Evolutionary conservation across 2,329 filamentous ascomycete species (phyloP).

Genomic region (Endoconidiophora laricicola): DNA sequence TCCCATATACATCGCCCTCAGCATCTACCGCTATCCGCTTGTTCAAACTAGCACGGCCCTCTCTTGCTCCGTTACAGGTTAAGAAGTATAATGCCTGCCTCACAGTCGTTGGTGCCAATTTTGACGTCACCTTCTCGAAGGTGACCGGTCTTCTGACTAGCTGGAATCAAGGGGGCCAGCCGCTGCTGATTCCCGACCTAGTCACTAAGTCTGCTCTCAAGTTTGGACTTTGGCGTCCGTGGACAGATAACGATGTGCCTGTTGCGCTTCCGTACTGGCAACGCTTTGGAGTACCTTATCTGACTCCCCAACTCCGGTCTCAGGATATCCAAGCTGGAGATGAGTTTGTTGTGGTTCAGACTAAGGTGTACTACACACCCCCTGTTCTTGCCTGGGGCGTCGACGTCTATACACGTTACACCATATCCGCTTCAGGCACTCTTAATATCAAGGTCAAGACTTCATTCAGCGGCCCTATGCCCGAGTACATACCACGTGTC

Average conservation of each 20-base stretch:
- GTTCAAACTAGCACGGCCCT: neutral
- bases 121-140: neutral
- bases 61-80: neutral
- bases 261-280: neutral
- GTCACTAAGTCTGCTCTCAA: neutral
- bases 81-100: neutral
- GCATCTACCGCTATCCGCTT: neutral
- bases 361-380: conserved; percentile 23
- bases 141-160: neutral
- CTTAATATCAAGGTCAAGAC: conserved; percentile 34
- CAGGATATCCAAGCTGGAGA: neutral
- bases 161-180: conserved; percentile 8
- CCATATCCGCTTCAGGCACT: conserved; percentile 28
- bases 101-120: neutral
- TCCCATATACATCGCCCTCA: neutral
- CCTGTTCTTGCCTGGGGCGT: conserved; percentile 46
- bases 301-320: neutral
- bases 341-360: conserved; percentile 33
- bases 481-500: conserved; percentile 43
- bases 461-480: conserved; percentile 28
- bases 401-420: conserved; percentile 35
- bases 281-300: neutral
- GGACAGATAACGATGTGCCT: conserved; percentile 7
- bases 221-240: conserved; percentile 3
- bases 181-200: neutral